Evolutionary conservation across 2,329 filamentous ascomycete genomes (phyloP).

Genomic region (Cyphellophora europaea): DNA sequence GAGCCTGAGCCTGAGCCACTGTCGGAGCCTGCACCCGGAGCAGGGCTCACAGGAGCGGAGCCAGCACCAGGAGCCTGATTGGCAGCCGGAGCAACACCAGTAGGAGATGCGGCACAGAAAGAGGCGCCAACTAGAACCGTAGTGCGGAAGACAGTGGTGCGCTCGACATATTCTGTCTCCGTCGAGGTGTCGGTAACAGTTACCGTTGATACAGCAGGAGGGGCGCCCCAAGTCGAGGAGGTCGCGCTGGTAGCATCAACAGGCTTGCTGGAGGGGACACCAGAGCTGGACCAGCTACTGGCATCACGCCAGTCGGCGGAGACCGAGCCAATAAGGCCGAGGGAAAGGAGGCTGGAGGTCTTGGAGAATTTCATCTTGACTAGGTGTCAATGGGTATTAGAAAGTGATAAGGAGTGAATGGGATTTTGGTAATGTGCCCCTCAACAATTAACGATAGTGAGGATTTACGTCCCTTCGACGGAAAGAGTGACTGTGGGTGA

Average conservation of each 20-base stretch:
- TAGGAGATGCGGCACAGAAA: not conserved
- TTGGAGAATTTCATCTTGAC: not conserved
- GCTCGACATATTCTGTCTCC: not conserved
- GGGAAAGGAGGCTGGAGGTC: not conserved
- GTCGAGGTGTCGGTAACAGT: conserved; percentile 1
- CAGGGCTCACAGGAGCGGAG: not conserved
- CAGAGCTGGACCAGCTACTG: not conserved
- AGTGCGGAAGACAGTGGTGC: not conserved
- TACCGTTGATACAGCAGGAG: not conserved
- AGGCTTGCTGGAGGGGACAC: not conserved
- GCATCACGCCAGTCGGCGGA: not conserved
- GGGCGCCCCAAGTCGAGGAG: not conserved
- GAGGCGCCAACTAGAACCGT: not conserved
- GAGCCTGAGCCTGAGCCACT: not conserved
- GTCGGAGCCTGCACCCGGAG: not conserved
- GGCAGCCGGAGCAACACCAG: not conserved
- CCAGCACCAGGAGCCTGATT: not conserved
- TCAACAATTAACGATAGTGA: not conserved
- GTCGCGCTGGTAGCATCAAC: not conserved
- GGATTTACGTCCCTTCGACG: conserved; percentile 2
- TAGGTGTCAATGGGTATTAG: not conserved
- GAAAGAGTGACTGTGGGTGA: not conserved
- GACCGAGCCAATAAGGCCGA: not conserved
- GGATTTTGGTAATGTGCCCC: not conserved
- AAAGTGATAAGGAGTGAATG: not conserved